Evolutionary conservation across 2,329 filamentous ascomycete genomes (phyloP).

Genomic region (Sordariomycetes sp.): DNA sequence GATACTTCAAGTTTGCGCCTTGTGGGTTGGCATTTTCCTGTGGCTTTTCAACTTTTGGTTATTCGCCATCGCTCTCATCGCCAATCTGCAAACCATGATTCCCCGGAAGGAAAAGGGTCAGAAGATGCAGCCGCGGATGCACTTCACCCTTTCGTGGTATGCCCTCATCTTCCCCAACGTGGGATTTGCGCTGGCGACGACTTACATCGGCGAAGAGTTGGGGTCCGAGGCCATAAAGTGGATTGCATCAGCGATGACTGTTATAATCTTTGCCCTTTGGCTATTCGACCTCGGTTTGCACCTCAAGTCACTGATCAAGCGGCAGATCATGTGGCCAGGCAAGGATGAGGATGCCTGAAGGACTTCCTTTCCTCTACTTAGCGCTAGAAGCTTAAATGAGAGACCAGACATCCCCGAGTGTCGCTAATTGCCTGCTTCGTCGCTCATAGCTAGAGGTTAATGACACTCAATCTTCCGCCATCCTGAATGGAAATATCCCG

Average conservation of each 20-base stretch:
- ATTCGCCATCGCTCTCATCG: constrained; percentile 33
- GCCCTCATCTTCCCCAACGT: constrained; percentile 55
- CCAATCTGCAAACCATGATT: constrained; percentile 4
- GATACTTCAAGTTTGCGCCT: constrained; percentile 29
- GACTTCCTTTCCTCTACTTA: too few species aligned
- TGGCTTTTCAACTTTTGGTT: constrained; percentile 56
- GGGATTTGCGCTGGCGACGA: constrained; percentile 48
- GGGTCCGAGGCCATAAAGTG: constrained; percentile 33
- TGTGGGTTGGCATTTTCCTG: constrained; percentile 45
- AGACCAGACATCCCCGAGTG: too few species aligned
- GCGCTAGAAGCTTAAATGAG: too few species aligned
- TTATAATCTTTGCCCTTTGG: constrained; percentile 22
- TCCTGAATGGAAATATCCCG: too few species aligned
- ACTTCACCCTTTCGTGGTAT: constrained; percentile 56
- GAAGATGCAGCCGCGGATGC: constrained; percentile 20
- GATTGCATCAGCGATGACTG: constrained; percentile 39
- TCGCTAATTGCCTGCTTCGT: too few species aligned
- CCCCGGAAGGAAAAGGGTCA: constrained; percentile 7
- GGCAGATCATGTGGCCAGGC: background rate
- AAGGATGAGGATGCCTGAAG: background rate
- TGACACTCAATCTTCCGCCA: too few species aligned
- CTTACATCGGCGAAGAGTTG: constrained; percentile 41
- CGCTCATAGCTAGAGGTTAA: too few species aligned
- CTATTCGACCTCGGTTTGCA: constrained; percentile 29
- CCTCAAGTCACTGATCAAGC: background rate